Conservation (phyloP, 768 basidiomycete genomes). For the Clitopilus passeckerianus region DNA sequence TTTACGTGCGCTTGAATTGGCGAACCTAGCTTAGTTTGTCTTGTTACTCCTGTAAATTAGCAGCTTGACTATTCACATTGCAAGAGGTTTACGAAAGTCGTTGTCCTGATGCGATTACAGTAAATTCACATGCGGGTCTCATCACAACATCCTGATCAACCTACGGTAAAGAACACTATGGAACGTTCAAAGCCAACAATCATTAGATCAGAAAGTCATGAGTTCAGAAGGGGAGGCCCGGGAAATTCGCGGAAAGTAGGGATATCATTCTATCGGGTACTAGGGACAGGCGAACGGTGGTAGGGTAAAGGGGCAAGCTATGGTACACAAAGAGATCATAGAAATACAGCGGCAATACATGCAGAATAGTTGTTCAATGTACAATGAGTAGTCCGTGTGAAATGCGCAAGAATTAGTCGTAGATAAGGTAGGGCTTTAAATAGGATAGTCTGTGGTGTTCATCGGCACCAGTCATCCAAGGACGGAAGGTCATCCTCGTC, state of each 20-base stretch:
- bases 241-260: neutral
- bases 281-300: neutral
- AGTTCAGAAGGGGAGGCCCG: neutral
- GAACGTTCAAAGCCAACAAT: no score
- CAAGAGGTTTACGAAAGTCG: no score
- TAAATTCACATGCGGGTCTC: neutral
- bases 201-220: neutral
- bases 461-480: slow-evolving; percentile 34
- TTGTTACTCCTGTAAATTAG: neutral
- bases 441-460: neutral
- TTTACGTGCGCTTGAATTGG: neutral
- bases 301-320: neutral
- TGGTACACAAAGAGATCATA: neutral
- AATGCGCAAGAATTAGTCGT: neutral
- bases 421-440: neutral
- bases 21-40: neutral
- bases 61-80: no score
- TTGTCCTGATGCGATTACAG: neutral
- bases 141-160: neutral
- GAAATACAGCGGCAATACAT: neutral
- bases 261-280: neutral
- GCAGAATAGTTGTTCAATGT: neutral
- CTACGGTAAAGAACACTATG: neutral
- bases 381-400: slow-evolving; percentile 1
- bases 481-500: slow-evolving; percentile 36